phyloP scores from a whole-genome alignment of 2,329 filamentous ascomycete genomes.

The Cercospora nicotianae region DNA sequence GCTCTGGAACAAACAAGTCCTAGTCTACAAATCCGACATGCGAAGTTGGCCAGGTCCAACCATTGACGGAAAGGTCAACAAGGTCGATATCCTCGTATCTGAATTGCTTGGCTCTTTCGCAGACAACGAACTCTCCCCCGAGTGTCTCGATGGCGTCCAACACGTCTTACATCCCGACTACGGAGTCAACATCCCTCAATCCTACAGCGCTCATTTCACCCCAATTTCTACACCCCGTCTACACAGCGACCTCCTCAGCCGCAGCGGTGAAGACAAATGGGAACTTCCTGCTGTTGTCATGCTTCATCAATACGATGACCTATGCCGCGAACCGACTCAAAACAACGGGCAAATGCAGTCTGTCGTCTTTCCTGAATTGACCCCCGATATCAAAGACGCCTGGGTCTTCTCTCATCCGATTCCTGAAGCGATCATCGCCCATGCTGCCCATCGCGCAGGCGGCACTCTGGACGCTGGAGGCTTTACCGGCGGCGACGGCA shows the following conservation, averaged over 20 bases:
- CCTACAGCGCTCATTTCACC: conserved; percentile 91
- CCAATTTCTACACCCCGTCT: conserved; percentile 86
- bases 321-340: conserved; percentile 51
- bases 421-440: conserved; percentile 58
- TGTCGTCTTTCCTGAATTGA: conserved; percentile 16
- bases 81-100: conserved; percentile 89
- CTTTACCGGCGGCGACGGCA: conserved; percentile 72
- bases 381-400: conserved; percentile 64
- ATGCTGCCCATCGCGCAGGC: conserved; percentile 57
- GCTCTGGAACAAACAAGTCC: conserved; percentile 76
- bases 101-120: conserved; percentile 94
- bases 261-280: conserved; percentile 65
- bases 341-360: conserved; percentile 4
- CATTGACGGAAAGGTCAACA: conserved; percentile 55
- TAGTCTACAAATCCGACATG: conserved; percentile 95
- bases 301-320: conserved; percentile 83
- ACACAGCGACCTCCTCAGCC: conserved; percentile 72
- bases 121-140: conserved; percentile 94
- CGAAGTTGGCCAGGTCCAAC: conserved; percentile 87
- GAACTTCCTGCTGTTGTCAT: conserved; percentile 95
- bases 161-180: conserved; percentile 76
- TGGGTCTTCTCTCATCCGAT: conserved; percentile 82
- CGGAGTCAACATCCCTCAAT: conserved; percentile 90
- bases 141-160: conserved; percentile 94
- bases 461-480: conserved; percentile 69